Percentiles rank a stretch among this genome's conserved stretches.
Conservation (phyloP, 2,329 filamentous ascomycete species). For the Cordyceps javanica region DNA sequence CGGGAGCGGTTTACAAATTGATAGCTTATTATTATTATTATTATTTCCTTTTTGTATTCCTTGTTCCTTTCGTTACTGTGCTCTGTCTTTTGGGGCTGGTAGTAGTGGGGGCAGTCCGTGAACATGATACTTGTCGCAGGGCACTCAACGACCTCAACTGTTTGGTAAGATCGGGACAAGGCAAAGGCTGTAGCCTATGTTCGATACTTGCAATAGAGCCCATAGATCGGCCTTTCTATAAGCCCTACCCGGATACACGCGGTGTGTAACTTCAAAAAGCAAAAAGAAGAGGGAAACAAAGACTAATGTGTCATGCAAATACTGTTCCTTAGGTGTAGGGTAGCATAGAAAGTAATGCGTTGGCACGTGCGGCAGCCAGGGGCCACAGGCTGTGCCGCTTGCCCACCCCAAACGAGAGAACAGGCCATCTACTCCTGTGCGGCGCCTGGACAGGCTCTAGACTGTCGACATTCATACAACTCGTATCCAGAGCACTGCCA, state of each 20-base stretch:
- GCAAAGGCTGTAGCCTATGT: no score
- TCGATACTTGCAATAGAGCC: no score
- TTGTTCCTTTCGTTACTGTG: neutral
- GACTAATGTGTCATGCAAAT: no score
- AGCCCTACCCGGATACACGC: no score
- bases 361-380: conserved; percentile 8
- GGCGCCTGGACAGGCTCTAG: conserved; percentile 2
- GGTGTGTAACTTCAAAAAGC: no score
- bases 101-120: neutral
- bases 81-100: neutral
- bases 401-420: conserved; percentile 3
- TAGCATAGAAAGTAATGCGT: conserved; percentile 7
- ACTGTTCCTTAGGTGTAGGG: conserved; percentile 1
- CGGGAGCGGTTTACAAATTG: no score
- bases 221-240: no score
- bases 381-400: neutral
- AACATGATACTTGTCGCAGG: neutral
- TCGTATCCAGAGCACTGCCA: conserved; percentile 6
- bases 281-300: no score
- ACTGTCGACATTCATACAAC: neutral
- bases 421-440: conserved; percentile 6
- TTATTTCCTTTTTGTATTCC: no score
- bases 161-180: no score
- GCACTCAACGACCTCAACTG: neutral
- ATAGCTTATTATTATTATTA: no score